phyloP scores from a whole-genome alignment of 352 stramenopile species.

The Globisporangium megalacanthum region DNA sequence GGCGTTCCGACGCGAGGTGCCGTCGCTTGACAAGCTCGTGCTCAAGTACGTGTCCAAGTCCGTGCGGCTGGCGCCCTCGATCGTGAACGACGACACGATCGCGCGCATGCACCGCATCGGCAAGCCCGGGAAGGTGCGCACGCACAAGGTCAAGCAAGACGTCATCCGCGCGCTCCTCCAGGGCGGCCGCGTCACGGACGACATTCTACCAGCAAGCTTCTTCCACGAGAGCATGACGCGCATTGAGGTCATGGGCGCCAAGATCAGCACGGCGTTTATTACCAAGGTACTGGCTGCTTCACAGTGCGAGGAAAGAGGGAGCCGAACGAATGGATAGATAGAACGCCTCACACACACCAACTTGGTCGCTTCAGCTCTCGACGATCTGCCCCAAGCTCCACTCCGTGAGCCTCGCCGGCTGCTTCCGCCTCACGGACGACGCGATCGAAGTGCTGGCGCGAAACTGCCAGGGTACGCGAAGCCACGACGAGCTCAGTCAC shows the following conservation, averaged over 20 bases:
- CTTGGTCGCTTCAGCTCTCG: conserved; percentile 34
- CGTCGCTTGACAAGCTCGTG: conserved; percentile 77
- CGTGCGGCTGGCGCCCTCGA: conserved; percentile 43
- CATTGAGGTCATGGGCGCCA: conserved; percentile 79
- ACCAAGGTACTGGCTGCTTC: conserved; percentile 30
- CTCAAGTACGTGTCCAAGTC: conserved; percentile 89
- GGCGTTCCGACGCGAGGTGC: conserved; percentile 84
- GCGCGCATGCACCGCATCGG: conserved; percentile 63
- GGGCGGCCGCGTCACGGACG: conserved; percentile 69
- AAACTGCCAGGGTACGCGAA: conserved; percentile 57
- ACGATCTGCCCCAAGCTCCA: conserved; percentile 81
- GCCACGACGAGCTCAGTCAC: too few relatives aligned
- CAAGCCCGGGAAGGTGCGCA: conserved; percentile 70
- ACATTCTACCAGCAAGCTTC: conserved; percentile 76
- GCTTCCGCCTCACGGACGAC: conserved; percentile 85
- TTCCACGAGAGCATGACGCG: conserved; percentile 85
- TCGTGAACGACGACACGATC: conserved; percentile 70
- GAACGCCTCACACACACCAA: too few relatives aligned
- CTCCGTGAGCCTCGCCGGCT: conserved; percentile 82
- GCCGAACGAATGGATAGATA: not conserved
- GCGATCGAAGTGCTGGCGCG: conserved; percentile 74
- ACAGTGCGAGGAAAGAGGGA: not conserved
- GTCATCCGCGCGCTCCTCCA: conserved; percentile 72
- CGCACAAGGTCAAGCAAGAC: conserved; percentile 85
- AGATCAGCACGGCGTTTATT: conserved; percentile 77